These are phyloP conservation scores for Monosporozyma servazzii DNA, from an alignment of 805 yeast species.

Conservation along the genomic window DNA sequence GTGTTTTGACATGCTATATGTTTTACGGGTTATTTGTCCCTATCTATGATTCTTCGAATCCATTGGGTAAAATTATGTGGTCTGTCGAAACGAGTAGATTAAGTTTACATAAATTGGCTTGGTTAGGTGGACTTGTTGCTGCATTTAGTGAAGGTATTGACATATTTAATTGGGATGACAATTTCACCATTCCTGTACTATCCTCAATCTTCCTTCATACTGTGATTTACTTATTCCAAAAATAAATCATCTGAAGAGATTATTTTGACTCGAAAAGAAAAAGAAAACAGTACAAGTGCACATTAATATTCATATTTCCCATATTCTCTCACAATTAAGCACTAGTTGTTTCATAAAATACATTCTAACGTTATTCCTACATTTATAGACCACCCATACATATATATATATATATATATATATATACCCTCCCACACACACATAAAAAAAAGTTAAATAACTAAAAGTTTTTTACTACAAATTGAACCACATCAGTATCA, in stretches of 20 bases:
- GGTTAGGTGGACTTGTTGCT: slow-evolving; percentile 71
- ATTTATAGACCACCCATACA: neutral
- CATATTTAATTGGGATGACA: slow-evolving; percentile 74
- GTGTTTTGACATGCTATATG: slow-evolving; percentile 53
- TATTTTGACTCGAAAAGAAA: neutral
- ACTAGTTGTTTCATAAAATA: neutral
- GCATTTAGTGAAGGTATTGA: slow-evolving; percentile 81
- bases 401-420: neutral
- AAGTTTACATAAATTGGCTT: slow-evolving; percentile 42
- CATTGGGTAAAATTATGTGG: slow-evolving; percentile 57
- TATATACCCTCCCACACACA: too few relatives aligned
- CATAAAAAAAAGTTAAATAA: too few relatives aligned
- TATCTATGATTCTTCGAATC: slow-evolving; percentile 42
- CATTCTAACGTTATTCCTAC: neutral
- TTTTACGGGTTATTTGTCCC: slow-evolving; percentile 74
- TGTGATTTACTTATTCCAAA: slow-evolving; percentile 28
- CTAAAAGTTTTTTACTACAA: too few relatives aligned
- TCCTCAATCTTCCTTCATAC: slow-evolving; percentile 57
- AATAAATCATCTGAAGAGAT: neutral
- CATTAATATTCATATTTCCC: neutral
- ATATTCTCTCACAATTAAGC: neutral
- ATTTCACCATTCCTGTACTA: slow-evolving; percentile 85
- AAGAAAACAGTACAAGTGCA: neutral
- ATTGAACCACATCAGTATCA: too few relatives aligned
- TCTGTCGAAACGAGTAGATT: slow-evolving; percentile 49